Evolutionary conservation across 139 green algal species (phyloP).

Genomic region (Zygnema cylindricum): DNA sequence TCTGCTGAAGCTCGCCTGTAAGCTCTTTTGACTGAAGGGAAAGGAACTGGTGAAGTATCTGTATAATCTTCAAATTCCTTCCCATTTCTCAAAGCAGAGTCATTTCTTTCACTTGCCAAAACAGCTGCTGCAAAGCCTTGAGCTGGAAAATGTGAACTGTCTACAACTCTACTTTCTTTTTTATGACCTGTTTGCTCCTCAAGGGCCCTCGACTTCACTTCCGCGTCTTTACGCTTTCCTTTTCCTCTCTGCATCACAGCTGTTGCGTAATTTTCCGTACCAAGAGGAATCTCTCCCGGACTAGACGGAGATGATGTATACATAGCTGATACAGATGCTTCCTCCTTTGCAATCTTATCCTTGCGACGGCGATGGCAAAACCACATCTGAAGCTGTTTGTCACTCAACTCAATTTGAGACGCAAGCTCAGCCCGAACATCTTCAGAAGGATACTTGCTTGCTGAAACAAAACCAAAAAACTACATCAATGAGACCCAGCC

Average conservation of each 20-base stretch:
- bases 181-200: background rate
- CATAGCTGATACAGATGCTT: background rate
- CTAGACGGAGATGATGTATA: background rate
- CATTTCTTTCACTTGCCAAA: background rate
- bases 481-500: too few species aligned
- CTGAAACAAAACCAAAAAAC: constrained; percentile 29
- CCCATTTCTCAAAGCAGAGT: background rate
- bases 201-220: background rate
- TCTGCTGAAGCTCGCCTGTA: background rate
- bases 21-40: background rate
- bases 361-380: constrained; percentile 54
- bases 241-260: background rate
- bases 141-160: background rate
- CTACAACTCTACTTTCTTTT: background rate
- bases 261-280: background rate
- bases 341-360: constrained; percentile 18
- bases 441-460: constrained; percentile 59
- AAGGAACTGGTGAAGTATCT: background rate
- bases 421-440: constrained; percentile 16
- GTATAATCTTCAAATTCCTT: background rate
- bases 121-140: background rate
- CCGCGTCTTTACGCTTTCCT: background rate
- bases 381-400: constrained; percentile 60
- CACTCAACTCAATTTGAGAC: constrained; percentile 7
- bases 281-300: background rate